A percentile compares a stretch with the other conserved stretches of the same genome.
Conservation (phyloP, 1,284 basidiomycete species). For the Pulchroboletus neoregius region DNA sequence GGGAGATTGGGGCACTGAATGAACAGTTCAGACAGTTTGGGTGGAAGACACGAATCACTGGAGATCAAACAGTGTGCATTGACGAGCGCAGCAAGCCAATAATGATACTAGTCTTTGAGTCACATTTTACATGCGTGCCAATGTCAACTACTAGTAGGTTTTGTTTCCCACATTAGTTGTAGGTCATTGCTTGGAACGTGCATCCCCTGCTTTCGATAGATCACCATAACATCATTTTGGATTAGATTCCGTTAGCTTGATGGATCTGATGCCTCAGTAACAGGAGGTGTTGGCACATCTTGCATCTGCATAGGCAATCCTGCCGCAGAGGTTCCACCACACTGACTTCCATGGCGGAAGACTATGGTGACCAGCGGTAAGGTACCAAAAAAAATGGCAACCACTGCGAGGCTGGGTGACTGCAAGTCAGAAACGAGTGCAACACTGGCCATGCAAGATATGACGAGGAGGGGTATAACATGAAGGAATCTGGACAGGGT, state of each 20-base stretch:
- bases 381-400: slow-evolving; percentile 6
- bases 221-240: background rate
- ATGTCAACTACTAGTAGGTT: background rate
- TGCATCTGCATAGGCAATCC: slow-evolving; percentile 1
- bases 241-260: background rate
- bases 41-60: too few species aligned
- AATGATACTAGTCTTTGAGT: too few species aligned
- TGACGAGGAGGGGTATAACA: slow-evolving; percentile 17
- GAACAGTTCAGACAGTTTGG: too few species aligned
- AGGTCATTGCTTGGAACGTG: background rate
- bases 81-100: too few species aligned
- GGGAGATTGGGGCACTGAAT: too few species aligned
- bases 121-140: background rate
- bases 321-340: background rate
- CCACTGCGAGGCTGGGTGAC: slow-evolving; percentile 9
- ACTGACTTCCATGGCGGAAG: slow-evolving; percentile 1
- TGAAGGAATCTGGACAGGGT: slow-evolving; percentile 17
- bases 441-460: slow-evolving; percentile 12
- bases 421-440: slow-evolving; percentile 6
- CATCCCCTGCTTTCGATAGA: background rate
- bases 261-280: too few species aligned
- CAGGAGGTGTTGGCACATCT: background rate
- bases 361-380: slow-evolving; percentile 8
- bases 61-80: too few species aligned
- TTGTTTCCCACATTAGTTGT: too few species aligned